Conservation (phyloP, 2,329 filamentous ascomycete species). For the Ascochyta rabiei region DNA sequence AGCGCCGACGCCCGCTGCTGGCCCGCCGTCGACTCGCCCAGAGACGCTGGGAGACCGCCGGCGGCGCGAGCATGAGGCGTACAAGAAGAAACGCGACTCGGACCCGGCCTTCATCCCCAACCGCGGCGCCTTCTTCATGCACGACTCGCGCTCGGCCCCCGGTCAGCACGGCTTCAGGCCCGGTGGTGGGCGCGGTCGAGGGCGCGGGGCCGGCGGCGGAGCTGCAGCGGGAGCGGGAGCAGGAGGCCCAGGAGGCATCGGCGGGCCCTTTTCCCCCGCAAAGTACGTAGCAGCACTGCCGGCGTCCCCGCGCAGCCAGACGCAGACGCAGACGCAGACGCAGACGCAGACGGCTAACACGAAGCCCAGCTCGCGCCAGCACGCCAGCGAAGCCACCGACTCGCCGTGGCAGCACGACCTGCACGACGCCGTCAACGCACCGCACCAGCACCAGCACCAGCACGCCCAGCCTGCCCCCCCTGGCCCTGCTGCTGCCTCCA, state of each 20-base stretch:
- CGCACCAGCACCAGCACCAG: constrained; percentile 36
- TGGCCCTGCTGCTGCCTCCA: constrained; percentile 2
- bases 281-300: constrained; percentile 58
- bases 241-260: constrained; percentile 47
- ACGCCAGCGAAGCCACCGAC: constrained; percentile 63
- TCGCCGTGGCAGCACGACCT: constrained; percentile 93
- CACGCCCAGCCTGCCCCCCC: neutral
- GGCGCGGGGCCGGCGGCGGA: constrained; percentile 45
- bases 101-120: constrained; percentile 95
- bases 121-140: constrained; percentile 94
- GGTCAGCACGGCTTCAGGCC: constrained; percentile 78
- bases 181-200: constrained; percentile 64
- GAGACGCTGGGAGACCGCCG: constrained; percentile 72
- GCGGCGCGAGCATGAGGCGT: constrained; percentile 87
- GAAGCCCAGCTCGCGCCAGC: constrained; percentile 46
- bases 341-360: neutral
- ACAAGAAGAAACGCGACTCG: constrained; percentile 83
- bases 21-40: constrained; percentile 43
- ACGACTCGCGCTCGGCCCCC: constrained; percentile 84
- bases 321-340: no score
- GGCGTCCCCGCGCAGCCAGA: neutral
- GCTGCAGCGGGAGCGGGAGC: no score
- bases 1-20: constrained; percentile 46
- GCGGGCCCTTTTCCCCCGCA: constrained; percentile 61
- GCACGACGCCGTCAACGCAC: constrained; percentile 69